Conservation (phyloP, 148 eudicot species). For the Rhododendron griersonianum region DNA sequence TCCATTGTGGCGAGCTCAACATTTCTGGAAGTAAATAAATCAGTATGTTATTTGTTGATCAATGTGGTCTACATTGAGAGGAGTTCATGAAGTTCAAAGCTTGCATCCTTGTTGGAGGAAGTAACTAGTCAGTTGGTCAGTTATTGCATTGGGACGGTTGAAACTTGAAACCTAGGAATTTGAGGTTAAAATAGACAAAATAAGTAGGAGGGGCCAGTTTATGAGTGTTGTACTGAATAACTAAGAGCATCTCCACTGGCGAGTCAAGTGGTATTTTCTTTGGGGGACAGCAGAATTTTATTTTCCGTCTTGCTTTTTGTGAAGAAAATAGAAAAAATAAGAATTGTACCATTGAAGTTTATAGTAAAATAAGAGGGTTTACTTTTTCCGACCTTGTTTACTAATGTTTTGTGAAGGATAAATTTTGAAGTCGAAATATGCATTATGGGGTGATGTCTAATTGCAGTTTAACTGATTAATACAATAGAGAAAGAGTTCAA, state of each 20-base stretch:
- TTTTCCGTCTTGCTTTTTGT: too few species aligned
- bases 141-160: background rate
- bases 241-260: background rate
- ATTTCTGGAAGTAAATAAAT: background rate
- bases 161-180: background rate
- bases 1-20: conserved; percentile 26
- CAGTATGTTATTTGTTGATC: background rate
- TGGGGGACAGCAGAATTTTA: background rate
- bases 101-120: background rate
- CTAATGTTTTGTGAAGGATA: background rate
- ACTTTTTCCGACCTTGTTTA: too few species aligned
- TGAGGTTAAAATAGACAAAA: background rate
- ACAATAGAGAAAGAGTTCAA: too few species aligned
- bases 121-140: background rate
- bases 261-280: background rate
- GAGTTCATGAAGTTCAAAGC: background rate
- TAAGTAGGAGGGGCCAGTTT: background rate
- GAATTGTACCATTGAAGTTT: too few species aligned
- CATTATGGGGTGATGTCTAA: too few species aligned
- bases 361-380: too few species aligned
- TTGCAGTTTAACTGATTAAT: too few species aligned
- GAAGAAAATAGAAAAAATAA: too few species aligned
- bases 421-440: too few species aligned
- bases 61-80: background rate
- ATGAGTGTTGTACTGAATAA: background rate